A percentile compares a stretch with the other conserved stretches of the same genome.
These are phyloP conservation scores for Trametes cubensis DNA, from an alignment of 768 basidiomycete species.

Conservation along the genomic window DNA sequence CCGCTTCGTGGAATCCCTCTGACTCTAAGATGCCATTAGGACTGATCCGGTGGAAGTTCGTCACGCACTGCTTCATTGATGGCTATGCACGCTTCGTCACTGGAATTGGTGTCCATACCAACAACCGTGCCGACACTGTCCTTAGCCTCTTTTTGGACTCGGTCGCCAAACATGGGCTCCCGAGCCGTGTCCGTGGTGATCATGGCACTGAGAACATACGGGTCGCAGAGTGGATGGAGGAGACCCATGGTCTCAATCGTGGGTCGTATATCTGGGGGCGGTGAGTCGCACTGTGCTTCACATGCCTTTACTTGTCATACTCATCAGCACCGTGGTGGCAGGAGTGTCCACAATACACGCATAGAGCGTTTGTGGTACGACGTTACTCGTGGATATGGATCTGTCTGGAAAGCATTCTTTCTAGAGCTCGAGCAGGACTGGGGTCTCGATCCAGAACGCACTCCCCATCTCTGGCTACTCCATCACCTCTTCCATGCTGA, in stretches of 20 bases:
- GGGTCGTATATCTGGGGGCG: slow-evolving; percentile 36
- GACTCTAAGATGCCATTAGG: slow-evolving; percentile 34
- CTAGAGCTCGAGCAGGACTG: slow-evolving; percentile 28
- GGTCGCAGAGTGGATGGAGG: slow-evolving; percentile 40
- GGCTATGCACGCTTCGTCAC: slow-evolving; percentile 35
- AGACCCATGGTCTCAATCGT: slow-evolving; percentile 34
- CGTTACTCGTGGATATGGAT: slow-evolving; percentile 32
- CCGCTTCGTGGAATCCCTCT: slow-evolving; percentile 20
- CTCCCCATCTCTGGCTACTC: slow-evolving; percentile 32
- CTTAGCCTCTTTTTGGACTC: slow-evolving; percentile 38
- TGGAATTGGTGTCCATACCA: slow-evolving; percentile 35
- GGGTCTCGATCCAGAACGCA: slow-evolving; percentile 26
- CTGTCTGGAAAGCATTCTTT: slow-evolving; percentile 34
- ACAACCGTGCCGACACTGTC: slow-evolving; percentile 46
- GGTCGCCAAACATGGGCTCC: slow-evolving; percentile 33
- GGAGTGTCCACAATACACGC: slow-evolving; percentile 32
- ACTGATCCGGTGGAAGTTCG: slow-evolving; percentile 41
- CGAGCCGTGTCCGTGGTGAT: slow-evolving; percentile 38
- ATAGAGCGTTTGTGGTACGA: slow-evolving; percentile 38
- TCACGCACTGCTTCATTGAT: slow-evolving; percentile 47
- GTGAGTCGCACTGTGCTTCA: slow-evolving; percentile 18
- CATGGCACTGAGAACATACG: slow-evolving; percentile 43
- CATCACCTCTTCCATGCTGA: slow-evolving; percentile 27
- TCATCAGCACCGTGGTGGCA: not conserved
- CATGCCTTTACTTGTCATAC: not conserved